These are phyloP conservation scores for Isoetes taiwanensis DNA, from an alignment of 75 land plant genomes.

Conservation along the genomic window DNA sequence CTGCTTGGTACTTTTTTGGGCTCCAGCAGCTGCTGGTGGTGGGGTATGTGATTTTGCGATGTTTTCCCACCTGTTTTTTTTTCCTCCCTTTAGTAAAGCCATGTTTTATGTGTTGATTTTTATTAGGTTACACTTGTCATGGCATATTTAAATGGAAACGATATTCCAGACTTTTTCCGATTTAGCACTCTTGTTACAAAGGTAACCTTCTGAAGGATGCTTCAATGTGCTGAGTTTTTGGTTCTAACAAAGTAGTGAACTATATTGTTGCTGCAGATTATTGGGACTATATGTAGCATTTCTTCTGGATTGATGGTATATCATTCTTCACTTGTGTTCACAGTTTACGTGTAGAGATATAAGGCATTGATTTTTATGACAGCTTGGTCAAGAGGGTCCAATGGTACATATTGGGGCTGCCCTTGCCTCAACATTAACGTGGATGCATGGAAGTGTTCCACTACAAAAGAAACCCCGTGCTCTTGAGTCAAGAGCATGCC, in stretches of 20 bases:
- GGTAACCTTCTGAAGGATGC: slow-evolving; percentile 12
- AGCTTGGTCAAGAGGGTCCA: slow-evolving; percentile 34
- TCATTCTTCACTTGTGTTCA: not conserved
- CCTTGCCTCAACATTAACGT: slow-evolving; percentile 27
- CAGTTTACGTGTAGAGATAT: not conserved
- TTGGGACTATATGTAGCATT: slow-evolving; percentile 33
- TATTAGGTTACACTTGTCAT: slow-evolving; percentile 35
- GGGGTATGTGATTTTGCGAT: slow-evolving; percentile 20
- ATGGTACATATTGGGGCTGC: slow-evolving; percentile 34
- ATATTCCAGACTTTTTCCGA: slow-evolving; percentile 31
- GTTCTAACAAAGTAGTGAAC: too few relatives aligned
- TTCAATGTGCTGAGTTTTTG: too few relatives aligned
- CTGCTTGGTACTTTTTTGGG: slow-evolving; percentile 33
- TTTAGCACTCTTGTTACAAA: slow-evolving; percentile 27
- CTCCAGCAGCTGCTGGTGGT: slow-evolving; percentile 43
- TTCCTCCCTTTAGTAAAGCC: not conserved
- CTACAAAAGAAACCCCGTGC: slow-evolving; percentile 3
- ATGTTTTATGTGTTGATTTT: not conserved
- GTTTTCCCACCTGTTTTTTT: not conserved
- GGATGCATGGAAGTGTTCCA: slow-evolving; percentile 29
- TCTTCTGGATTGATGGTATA: slow-evolving; percentile 28
- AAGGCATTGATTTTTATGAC: not conserved
- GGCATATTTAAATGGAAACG: slow-evolving; percentile 41
- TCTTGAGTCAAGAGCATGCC: slow-evolving; percentile 2
- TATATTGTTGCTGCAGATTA: slow-evolving; percentile 16